Conservation (phyloP, 2,329 filamentous ascomycete genomes). For the Botrytis fragariae region DNA sequence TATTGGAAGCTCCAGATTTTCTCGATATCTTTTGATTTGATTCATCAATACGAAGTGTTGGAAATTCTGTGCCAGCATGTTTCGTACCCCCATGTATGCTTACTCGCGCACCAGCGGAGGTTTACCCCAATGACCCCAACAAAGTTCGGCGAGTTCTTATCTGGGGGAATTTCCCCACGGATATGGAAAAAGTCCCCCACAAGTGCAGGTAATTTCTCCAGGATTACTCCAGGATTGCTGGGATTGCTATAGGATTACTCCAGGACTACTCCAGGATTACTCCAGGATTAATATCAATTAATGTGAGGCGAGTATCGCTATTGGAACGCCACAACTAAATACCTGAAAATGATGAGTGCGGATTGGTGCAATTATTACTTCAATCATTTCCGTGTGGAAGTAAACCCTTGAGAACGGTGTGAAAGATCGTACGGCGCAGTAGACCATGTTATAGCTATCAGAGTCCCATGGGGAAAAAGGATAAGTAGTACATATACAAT, state of each 20-base stretch:
- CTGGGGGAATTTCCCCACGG: constrained; percentile 16
- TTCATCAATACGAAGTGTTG: neutral
- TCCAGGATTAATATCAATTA: neutral
- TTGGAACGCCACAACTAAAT: neutral
- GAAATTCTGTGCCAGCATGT: neutral
- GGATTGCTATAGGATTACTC: neutral
- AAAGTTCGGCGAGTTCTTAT: constrained; percentile 2
- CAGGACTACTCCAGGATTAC: neutral
- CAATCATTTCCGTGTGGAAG: constrained; percentile 16
- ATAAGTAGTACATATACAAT: neutral
- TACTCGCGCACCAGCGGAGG: neutral
- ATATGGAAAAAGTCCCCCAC: neutral
- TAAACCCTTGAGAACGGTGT: neutral
- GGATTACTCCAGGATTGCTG: neutral
- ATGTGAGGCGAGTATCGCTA: neutral
- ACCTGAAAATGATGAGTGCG: neutral
- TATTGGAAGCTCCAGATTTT: neutral
- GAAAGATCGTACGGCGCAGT: constrained; percentile 3
- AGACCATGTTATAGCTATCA: neutral
- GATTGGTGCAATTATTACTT: constrained; percentile 19
- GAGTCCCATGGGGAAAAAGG: neutral
- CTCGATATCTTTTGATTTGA: neutral
- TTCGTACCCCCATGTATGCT: neutral
- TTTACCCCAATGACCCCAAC: neutral
- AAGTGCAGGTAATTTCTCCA: constrained; percentile 11